Evolutionary conservation across 1,284 basidiomycete genomes (phyloP).

Genomic region (Baeospora myosura): DNA sequence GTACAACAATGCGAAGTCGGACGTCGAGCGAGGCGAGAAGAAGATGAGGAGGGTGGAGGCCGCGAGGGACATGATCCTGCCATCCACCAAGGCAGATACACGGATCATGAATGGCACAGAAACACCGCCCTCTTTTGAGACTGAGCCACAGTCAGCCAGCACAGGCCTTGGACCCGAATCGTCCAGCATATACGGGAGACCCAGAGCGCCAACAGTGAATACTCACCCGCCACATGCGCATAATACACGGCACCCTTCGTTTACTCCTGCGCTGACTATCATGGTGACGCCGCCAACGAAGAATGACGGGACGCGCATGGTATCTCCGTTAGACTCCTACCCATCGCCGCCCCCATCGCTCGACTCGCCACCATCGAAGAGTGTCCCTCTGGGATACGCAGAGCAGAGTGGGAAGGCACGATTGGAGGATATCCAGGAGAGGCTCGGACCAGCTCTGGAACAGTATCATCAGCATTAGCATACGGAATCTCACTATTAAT

Average conservation of each 20-base stretch:
- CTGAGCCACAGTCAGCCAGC: constrained; percentile 19
- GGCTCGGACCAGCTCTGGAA: neutral
- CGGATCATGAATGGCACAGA: constrained; percentile 37
- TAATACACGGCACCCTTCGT: constrained; percentile 10
- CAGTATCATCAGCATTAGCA: constrained; percentile 1
- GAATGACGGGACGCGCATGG: constrained; percentile 14
- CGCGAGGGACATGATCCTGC: constrained; percentile 63
- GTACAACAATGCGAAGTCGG: constrained; percentile 92
- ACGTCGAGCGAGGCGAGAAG: constrained; percentile 90
- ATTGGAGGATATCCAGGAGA: constrained; percentile 1
- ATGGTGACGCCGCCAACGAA: constrained; percentile 18
- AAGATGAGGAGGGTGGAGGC: constrained; percentile 82
- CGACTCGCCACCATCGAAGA: constrained; percentile 52
- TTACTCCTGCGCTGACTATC: constrained; percentile 17
- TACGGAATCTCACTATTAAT: neutral
- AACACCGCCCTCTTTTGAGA: constrained; percentile 24
- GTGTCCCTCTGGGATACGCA: neutral
- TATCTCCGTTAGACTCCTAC: constrained; percentile 49
- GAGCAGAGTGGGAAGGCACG: neutral
- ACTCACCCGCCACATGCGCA: constrained; percentile 17
- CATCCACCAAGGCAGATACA: constrained; percentile 56
- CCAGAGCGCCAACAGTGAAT: constrained; percentile 24
- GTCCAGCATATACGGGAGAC: constrained; percentile 27
- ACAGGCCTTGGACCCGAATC: constrained; percentile 25
- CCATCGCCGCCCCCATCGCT: constrained; percentile 71